Conservation (phyloP, 2,329 filamentous ascomycete species). For the Shiraia sp. region DNA sequence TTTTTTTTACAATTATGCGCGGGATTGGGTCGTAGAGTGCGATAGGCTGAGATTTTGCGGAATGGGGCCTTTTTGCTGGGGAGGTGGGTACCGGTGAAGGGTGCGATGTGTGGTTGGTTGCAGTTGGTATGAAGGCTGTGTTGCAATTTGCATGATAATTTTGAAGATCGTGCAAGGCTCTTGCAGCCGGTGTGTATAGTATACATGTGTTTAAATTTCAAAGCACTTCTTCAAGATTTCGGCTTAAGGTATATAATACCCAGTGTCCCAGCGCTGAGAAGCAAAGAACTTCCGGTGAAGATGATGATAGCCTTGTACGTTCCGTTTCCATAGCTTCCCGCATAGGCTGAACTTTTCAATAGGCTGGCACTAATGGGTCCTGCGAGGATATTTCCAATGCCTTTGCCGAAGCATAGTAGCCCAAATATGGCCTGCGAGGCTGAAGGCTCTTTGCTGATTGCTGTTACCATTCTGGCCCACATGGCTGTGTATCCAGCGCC, state of each 20-base stretch:
- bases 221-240: background rate
- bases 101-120: too few relatives aligned
- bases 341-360: conserved; percentile 15
- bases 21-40: too few relatives aligned
- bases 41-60: too few relatives aligned
- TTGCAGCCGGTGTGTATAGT: too few relatives aligned
- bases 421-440: conserved; percentile 48
- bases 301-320: conserved; percentile 17
- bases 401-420: conserved; percentile 50
- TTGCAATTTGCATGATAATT: too few relatives aligned
- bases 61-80: too few relatives aligned
- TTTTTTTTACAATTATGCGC: too few relatives aligned
- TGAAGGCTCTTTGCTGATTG: conserved; percentile 37
- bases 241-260: conserved; percentile 4
- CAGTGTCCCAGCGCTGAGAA: conserved; percentile 15
- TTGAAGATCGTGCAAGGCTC: too few relatives aligned
- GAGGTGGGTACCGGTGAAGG: too few relatives aligned
- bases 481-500: conserved; percentile 43
- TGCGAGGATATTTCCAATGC: conserved; percentile 52
- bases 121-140: too few relatives aligned
- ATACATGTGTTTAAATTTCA: too few relatives aligned
- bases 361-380: conserved; percentile 52
- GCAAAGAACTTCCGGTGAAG: conserved; percentile 17
- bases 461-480: conserved; percentile 48
- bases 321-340: conserved; percentile 11